Conservation (phyloP, 305 asterid species). For the Plantago lanceolata region DNA sequence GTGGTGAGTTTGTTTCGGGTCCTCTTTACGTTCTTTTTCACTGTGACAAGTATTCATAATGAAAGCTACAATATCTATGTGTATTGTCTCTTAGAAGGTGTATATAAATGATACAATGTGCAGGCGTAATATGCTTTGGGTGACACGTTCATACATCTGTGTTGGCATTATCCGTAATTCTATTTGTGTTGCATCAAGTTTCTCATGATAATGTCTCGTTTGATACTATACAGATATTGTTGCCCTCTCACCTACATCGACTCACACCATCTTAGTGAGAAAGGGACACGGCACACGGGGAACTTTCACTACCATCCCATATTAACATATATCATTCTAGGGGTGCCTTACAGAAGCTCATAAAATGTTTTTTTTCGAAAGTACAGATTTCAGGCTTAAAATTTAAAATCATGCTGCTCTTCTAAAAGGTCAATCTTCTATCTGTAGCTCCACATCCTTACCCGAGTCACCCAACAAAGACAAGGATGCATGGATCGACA, state of each 20-base stretch:
- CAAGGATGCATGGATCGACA: slow-evolving; percentile 28
- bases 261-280: background rate
- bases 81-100: background rate
- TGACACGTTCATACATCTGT: too few relatives aligned
- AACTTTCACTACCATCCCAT: slow-evolving; percentile 20
- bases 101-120: background rate
- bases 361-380: background rate
- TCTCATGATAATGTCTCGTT: too few relatives aligned
- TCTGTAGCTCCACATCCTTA: slow-evolving; percentile 35
- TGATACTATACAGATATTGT: slow-evolving; percentile 16
- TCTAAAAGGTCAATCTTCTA: slow-evolving; percentile 13
- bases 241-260: slow-evolving; percentile 19
- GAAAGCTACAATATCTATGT: background rate
- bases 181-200: background rate
- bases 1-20: slow-evolving; percentile 25
- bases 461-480: slow-evolving; percentile 33
- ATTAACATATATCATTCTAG: slow-evolving; percentile 19
- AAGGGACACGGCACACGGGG: background rate
- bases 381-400: slow-evolving; percentile 6
- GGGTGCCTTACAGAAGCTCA: slow-evolving; percentile 24
- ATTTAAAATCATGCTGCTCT: background rate
- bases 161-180: too few relatives aligned
- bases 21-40: background rate
- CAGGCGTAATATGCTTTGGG: background rate
- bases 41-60: background rate